phyloP scores from a whole-genome alignment of 2,329 filamentous ascomycete species.

The Trichoderma polysporum region DNA sequence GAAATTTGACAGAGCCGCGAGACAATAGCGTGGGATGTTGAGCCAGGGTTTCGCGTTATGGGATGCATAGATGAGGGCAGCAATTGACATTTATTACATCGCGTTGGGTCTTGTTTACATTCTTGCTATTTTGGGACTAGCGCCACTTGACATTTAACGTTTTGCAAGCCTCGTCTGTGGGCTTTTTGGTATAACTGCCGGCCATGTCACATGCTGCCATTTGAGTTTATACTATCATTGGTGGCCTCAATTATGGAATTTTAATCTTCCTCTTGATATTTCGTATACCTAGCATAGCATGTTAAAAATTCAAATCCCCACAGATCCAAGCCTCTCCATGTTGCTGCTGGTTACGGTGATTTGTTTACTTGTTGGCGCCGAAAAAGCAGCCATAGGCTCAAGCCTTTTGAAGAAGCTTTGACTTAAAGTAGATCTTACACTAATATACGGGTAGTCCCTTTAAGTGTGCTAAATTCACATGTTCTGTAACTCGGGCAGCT shows the following conservation, averaged over 20 bases:
- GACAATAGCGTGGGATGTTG: constrained; percentile 9
- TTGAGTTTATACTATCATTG: too few relatives aligned
- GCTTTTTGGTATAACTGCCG: background rate
- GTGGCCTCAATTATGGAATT: too few relatives aligned
- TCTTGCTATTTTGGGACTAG: constrained; percentile 21
- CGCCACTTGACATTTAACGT: background rate
- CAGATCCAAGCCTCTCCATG: background rate
- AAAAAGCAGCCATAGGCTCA: background rate
- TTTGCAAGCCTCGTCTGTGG: background rate
- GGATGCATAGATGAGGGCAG: background rate
- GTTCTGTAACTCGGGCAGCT: too few relatives aligned
- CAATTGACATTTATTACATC: constrained; percentile 4
- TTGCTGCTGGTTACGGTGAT: background rate
- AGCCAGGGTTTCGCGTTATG: constrained; percentile 1
- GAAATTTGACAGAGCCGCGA: background rate
- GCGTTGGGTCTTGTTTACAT: constrained; percentile 23
- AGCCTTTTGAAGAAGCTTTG: background rate
- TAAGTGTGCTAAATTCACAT: too few relatives aligned
- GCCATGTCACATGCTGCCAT: too few relatives aligned
- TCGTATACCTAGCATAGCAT: background rate
- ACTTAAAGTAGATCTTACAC: too few relatives aligned
- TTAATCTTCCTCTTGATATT: background rate
- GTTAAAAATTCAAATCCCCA: too few relatives aligned
- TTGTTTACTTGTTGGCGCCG: background rate
- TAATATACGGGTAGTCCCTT: too few relatives aligned